Percentiles rank a stretch among this genome's conserved stretches.
phyloP scores from a whole-genome alignment of 2,329 filamentous ascomycete species.

The Trichocomaceae sp. region DNA sequence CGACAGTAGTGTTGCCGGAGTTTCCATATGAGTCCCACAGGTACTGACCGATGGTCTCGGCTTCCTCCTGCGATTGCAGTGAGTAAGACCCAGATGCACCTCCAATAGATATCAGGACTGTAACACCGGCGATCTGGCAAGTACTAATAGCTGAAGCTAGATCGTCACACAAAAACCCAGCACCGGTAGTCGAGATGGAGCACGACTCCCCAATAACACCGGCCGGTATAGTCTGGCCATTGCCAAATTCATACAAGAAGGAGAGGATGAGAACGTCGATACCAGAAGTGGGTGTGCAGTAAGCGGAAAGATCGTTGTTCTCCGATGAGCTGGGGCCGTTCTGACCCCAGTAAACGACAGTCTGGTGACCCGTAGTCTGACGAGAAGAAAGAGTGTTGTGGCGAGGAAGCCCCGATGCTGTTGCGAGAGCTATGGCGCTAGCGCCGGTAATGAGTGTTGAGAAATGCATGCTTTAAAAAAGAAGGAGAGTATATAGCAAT shows the following conservation, averaged over 20 bases:
- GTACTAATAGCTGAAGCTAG: slow-evolving; percentile 36
- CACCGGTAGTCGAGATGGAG: slow-evolving; percentile 2
- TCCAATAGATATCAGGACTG: slow-evolving; percentile 42
- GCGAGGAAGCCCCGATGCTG: background rate
- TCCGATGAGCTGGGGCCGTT: slow-evolving; percentile 1
- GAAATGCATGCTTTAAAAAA: background rate
- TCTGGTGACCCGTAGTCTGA: background rate
- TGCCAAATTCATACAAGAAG: slow-evolving; percentile 38
- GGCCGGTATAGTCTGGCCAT: slow-evolving; percentile 34
- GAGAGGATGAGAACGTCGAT: slow-evolving; percentile 41
- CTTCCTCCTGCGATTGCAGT: slow-evolving; percentile 31
- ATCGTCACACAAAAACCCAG: slow-evolving; percentile 25
- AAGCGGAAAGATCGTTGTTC: slow-evolving; percentile 16
- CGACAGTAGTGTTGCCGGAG: slow-evolving; percentile 22
- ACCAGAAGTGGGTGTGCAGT: slow-evolving; percentile 34
- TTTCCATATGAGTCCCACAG: slow-evolving; percentile 44
- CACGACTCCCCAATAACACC: slow-evolving; percentile 25
- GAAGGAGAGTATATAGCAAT: background rate
- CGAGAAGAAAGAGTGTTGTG: background rate
- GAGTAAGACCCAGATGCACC: slow-evolving; percentile 35
- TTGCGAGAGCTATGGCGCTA: background rate
- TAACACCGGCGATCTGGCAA: slow-evolving; percentile 40
- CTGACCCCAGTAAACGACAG: slow-evolving; percentile 10
- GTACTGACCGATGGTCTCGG: slow-evolving; percentile 31
- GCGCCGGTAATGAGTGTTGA: background rate